A percentile compares a stretch with the other conserved stretches of the same genome.
Conservation (phyloP, 129 eudicot species). For the Artemisia annua region DNA sequence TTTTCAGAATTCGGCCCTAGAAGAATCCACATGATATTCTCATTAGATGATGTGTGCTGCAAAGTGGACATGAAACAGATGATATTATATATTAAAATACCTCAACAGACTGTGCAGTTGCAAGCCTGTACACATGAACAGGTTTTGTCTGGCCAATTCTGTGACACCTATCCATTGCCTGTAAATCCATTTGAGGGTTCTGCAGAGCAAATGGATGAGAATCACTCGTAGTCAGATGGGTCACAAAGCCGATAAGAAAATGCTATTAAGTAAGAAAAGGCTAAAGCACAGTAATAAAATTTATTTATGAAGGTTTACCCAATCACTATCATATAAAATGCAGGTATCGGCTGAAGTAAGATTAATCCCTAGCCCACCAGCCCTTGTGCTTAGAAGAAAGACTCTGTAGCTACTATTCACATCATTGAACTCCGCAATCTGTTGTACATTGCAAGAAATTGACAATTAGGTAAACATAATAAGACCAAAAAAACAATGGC, state of each 20-base stretch:
- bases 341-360: slow-evolving; percentile 98
- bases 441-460: slow-evolving; percentile 11
- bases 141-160: slow-evolving; percentile 99
- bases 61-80: neutral
- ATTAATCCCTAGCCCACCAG: slow-evolving; percentile 98
- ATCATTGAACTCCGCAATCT: slow-evolving; percentile 90
- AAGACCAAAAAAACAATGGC: neutral
- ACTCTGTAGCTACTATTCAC: slow-evolving; percentile 54
- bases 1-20: slow-evolving; percentile 92
- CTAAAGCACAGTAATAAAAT: neutral
- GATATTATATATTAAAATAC: slow-evolving; percentile 18
- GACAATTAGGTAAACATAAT: neutral
- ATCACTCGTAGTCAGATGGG: neutral
- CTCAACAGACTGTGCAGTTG: slow-evolving; percentile 97
- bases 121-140: slow-evolving; percentile 95
- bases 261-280: neutral
- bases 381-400: slow-evolving; percentile 92
- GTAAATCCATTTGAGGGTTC: slow-evolving; percentile 99
- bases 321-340: slow-evolving; percentile 92
- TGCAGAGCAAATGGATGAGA: slow-evolving; percentile 37
- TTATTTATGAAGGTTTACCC: slow-evolving; percentile 55
- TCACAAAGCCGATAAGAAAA: neutral
- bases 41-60: neutral
- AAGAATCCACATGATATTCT: slow-evolving; percentile 3
- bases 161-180: slow-evolving; percentile 99